These are phyloP conservation scores for Plasmopara viticola DNA, from an alignment of 352 stramenopile genomes.

Conservation along the genomic window DNA sequence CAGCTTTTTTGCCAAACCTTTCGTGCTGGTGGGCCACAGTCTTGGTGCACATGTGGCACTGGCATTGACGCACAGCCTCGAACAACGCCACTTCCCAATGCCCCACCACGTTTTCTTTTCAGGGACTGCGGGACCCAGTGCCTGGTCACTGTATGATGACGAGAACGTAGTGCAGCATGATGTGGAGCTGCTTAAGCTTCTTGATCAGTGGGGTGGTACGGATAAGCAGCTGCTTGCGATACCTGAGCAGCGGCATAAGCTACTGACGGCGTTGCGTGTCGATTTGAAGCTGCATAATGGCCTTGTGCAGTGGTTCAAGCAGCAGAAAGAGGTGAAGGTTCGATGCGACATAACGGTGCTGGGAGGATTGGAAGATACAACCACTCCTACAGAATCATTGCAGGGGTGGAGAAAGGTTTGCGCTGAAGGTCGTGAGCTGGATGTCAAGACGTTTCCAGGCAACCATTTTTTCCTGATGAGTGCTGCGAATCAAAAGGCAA, in stretches of 20 bases:
- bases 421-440: slow-evolving; percentile 18
- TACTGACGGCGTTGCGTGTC: slow-evolving; percentile 31
- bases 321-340: slow-evolving; percentile 22
- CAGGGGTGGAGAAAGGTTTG: slow-evolving; percentile 32
- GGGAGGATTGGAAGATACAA: slow-evolving; percentile 38
- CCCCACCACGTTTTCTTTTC: slow-evolving; percentile 62
- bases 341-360: slow-evolving; percentile 41
- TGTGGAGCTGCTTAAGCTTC: slow-evolving; percentile 32
- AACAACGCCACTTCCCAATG: slow-evolving; percentile 36
- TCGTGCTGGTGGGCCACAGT: slow-evolving; percentile 61
- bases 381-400: slow-evolving; percentile 31
- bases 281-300: slow-evolving; percentile 54
- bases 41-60: slow-evolving; percentile 56
- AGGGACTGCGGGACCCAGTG: slow-evolving; percentile 27
- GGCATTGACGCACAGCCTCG: slow-evolving; percentile 41
- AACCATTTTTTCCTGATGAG: slow-evolving; percentile 62
- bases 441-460: slow-evolving; percentile 43
- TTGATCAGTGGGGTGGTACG: slow-evolving; percentile 57
- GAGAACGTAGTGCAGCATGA: slow-evolving; percentile 23
- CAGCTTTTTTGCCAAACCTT: slow-evolving; percentile 73
- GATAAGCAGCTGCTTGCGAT: slow-evolving; percentile 47
- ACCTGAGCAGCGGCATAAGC: slow-evolving; percentile 25
- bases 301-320: slow-evolving; percentile 35
- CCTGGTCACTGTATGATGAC: slow-evolving; percentile 34
- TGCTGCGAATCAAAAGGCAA: slow-evolving; percentile 22